Evolutionary conservation across 1,139 yeast species (phyloP), one percentile per base, ranked within the genome.

Genomic region (Scheffersomyces titani): DNA sequence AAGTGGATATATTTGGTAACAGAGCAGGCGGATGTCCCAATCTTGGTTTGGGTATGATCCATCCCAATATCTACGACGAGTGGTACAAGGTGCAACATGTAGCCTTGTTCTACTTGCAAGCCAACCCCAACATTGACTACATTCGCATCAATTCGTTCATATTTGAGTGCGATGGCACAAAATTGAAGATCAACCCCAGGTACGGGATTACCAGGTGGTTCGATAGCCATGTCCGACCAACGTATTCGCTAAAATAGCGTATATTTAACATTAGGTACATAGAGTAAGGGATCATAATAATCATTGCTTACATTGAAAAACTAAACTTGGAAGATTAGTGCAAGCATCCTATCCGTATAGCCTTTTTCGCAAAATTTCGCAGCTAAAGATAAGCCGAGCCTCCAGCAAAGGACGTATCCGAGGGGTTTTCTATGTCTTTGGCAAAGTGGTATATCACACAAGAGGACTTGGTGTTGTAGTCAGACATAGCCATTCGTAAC

Each of bases 41-140:
- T 65, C 75, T 84, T 72, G 89, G 88, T 0, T 66, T 82, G 24
- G 86, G 83, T 18, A 82, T 80, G 71, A 72, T 76, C 3, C 84
- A 84, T 63, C 86, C 86, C 3, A 83, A 84, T 2, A 73, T 85
- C 2, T 78, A 78, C 61, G 88, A 85, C 64, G 83, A 81, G 56
- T 85, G 89, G 88, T 75, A 76, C 59, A 76, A 83, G 57, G 84
- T 84, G 1, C 86, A 83, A 61, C 86, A 83, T 62, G 80, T 84
- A 9, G 86, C 84, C 1, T 59, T 74, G 47, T 70, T 75, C 5
- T 77, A 78, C 55, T 62, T 68, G 50, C 61, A 70, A 19, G 58
- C 67, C 9, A 76, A 75, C 57, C 53, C 55, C 0, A 53, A 61
- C 1, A 62, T 85, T 46, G 58, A 66, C 51, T 84, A 83, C 62